A percentile compares a stretch with the other conserved stretches of the same genome.
These are phyloP conservation scores for Hirsutella thompsonii DNA, from an alignment of 2,329 filamentous ascomycete species.

Conservation along the genomic window DNA sequence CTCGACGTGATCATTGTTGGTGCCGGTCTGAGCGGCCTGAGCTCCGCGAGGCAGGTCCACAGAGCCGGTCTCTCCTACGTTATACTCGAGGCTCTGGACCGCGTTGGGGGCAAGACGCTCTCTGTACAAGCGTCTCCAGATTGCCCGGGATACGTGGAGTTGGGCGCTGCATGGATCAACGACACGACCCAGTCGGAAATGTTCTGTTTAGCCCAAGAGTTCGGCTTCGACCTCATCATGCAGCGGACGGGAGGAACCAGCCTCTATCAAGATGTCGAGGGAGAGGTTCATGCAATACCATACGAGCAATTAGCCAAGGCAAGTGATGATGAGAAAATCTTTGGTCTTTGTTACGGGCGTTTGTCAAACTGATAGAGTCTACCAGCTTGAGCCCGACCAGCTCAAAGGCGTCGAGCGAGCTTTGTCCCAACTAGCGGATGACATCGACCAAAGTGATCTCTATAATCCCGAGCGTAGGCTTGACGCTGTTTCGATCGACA, in stretches of 20 bases:
- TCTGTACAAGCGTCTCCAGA: constrained; percentile 15
- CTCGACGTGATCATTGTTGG: constrained; percentile 28
- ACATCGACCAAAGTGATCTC: neutral
- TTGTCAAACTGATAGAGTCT: neutral
- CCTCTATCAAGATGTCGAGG: neutral
- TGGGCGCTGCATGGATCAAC: constrained; percentile 49
- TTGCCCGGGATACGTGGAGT: constrained; percentile 27
- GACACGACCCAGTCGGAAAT: constrained; percentile 22
- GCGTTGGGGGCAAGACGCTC: constrained; percentile 39
- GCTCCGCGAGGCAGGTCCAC: constrained; percentile 21
- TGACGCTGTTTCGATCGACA: neutral
- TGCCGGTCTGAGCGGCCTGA: constrained; percentile 26
- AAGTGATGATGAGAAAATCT: neutral
- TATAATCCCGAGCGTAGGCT: neutral
- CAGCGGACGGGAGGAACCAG: neutral
- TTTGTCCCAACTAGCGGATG: neutral
- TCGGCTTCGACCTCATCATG: neutral
- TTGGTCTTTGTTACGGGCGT: no score
- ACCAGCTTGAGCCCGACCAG: neutral
- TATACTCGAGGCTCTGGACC: constrained; percentile 34
- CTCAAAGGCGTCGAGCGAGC: neutral
- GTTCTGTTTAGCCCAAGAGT: neutral
- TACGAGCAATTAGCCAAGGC: neutral
- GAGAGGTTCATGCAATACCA: neutral
- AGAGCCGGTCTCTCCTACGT: constrained; percentile 23